Conservation (phyloP, 305 asterid species). For the Striga hermonthica region DNA sequence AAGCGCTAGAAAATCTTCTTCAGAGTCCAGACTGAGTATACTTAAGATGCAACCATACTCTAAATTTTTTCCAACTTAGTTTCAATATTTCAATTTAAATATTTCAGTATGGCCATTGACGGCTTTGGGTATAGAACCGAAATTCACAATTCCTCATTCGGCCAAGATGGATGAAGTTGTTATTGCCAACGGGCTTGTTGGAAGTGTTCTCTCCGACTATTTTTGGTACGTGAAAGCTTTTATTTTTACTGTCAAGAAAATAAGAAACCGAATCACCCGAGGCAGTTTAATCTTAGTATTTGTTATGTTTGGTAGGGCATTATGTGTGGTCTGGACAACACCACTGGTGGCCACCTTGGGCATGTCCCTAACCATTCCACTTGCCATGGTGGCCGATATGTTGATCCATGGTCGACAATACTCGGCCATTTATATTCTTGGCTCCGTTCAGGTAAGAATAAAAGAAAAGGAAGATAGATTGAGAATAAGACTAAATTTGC, state of each 20-base stretch:
- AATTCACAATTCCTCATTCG: slow-evolving; percentile 91
- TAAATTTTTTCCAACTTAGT: background rate
- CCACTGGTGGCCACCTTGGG: slow-evolving; percentile 96
- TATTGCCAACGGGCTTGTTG: slow-evolving; percentile 83
- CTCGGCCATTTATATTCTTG: slow-evolving; percentile 85
- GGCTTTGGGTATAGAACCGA: slow-evolving; percentile 93
- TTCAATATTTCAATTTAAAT: slow-evolving; percentile 17
- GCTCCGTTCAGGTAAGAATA: slow-evolving; percentile 76
- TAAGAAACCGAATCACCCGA: background rate
- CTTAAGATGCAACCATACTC: no score
- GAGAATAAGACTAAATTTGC: background rate
- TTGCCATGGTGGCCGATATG: slow-evolving; percentile 98
- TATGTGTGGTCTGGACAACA: slow-evolving; percentile 98
- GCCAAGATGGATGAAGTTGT: slow-evolving; percentile 92
- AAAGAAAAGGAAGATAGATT: background rate
- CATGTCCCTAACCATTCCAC: slow-evolving; percentile 96
- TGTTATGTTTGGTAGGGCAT: slow-evolving; percentile 59
- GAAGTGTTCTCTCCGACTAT: slow-evolving; percentile 95
- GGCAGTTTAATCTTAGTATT: slow-evolving; percentile 6
- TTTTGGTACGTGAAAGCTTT: slow-evolving; percentile 57
- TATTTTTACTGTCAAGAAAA: background rate
- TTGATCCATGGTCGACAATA: slow-evolving; percentile 90
- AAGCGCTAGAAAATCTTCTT: no score
- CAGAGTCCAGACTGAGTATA: no score
- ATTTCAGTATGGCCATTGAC: slow-evolving; percentile 96